Base-by-base conservation (phyloP, 2,329 filamentous ascomycete genomes). In the Bipolaris victoriae region DNA sequence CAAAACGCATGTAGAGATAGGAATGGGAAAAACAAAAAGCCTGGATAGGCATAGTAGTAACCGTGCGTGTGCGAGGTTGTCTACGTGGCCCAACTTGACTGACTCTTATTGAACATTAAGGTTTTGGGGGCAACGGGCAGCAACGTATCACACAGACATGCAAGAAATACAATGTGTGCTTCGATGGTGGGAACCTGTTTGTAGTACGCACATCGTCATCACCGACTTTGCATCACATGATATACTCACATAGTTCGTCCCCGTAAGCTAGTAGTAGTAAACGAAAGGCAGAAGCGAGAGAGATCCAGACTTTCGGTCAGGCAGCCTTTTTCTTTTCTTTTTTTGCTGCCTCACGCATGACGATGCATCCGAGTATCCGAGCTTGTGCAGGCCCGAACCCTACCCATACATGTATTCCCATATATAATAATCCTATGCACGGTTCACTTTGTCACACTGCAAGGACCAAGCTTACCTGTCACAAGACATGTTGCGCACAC, bases 241-340 rank as follows among this genome's bases (percentile, higher is more conserved):
- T 31, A 10, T 43, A 43, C 15, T 10, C 13, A 26, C 13, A 24
- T 26, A 43, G 22, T 7, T 16, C 6, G 40, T 26, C 6, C 2
- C 4, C n/a, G 40, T 43, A 43, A 11, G 29, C 29, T 31, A 9
- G 7, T 7, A 29, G 26, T 31, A 3, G 26, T 31, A 31, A 31
- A 31, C 13, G 20, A 20, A 7, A 16, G 16, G 16, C 16, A 16
- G 16, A 26, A 26, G 24, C 22, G 15, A 7, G 13, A 26, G 20
- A 13, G 7, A 7, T n/a, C 40, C 24, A 26, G 22, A 43, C 15
- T 24, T 41, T 5, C 13, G 2, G 6, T 6, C 6, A 7, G 22
- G 15, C 22, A 3, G n/a, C 20, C 26, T 10, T 43, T 70, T 11
- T 58, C 53, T 7, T 44, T 49, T 9, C n/a, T 22, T 16, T 22